These are phyloP conservation scores for Globisporangium rhizosaccharum DNA, from an alignment of 352 stramenopile genomes.

Conservation along the genomic window DNA sequence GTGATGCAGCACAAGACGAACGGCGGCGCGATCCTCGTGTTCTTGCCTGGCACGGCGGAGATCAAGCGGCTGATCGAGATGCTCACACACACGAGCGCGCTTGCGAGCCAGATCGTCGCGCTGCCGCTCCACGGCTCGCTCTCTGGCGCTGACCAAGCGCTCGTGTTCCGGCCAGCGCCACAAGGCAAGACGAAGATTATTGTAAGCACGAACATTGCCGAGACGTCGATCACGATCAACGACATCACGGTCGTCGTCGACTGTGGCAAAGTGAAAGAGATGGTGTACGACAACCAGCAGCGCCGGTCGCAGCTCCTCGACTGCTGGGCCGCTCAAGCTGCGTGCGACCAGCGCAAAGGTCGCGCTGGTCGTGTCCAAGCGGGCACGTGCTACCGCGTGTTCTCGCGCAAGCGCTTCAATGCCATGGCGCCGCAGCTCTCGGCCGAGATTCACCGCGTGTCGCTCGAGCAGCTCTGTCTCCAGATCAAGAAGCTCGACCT, in stretches of 20 bases:
- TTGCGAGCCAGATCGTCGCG: constrained; percentile 45
- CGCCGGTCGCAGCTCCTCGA: constrained; percentile 75
- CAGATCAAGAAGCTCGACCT: constrained; percentile 85
- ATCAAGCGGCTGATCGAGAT: constrained; percentile 81
- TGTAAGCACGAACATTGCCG: constrained; percentile 86
- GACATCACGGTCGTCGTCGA: constrained; percentile 86
- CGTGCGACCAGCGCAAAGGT: constrained; percentile 79
- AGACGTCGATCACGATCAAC: constrained; percentile 88
- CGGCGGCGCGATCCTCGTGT: constrained; percentile 73
- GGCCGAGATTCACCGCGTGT: constrained; percentile 87
- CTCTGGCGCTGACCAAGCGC: constrained; percentile 61
- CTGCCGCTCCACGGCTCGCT: constrained; percentile 75
- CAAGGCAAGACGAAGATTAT: constrained; percentile 80
- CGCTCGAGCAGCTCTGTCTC: constrained; percentile 79
- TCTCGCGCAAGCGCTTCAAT: constrained; percentile 54
- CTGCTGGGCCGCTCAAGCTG: constrained; percentile 74
- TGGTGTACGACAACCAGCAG: constrained; percentile 76
- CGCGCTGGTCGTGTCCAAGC: constrained; percentile 77
- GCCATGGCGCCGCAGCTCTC: constrained; percentile 65
- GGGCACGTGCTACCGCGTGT: constrained; percentile 75
- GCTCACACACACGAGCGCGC: constrained; percentile 27
- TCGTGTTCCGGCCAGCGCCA: constrained; percentile 62
- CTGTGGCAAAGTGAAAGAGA: constrained; percentile 84
- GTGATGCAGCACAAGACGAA: constrained; percentile 18
- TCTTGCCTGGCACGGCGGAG: constrained; percentile 74